Evolutionary conservation across 2,329 filamentous ascomycete genomes (phyloP), one percentile per base, ranked within the genome.

Genomic region (Aspergillus pseudoglaucus): DNA sequence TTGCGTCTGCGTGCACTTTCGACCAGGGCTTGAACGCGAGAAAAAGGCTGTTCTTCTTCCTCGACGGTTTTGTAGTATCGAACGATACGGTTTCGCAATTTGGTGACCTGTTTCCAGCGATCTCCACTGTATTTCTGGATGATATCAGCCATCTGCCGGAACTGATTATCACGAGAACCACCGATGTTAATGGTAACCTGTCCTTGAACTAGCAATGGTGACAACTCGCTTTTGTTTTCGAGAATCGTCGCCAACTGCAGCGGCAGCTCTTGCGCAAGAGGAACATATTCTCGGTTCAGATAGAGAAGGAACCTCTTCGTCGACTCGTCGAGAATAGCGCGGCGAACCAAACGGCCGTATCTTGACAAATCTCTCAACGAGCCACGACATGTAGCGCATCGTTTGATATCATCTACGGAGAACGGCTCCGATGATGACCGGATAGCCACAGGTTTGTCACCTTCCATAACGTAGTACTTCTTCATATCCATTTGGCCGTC

Each of bases 281-380:
- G 58, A 0, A 70, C 52, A 48, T 71, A 76, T 8, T 67, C 56
- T 6, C 52, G 56, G 6, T 77, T 75, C 0, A 77, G 72, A 68
- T 74, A 79, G 3, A 74, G 57, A n/a, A 83, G 75, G 58, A 87
- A 83, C 52, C 80, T 83, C 64, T 84, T 84, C 0, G 80, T 81
- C 0, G 77, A 72, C 58, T 85, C 78, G 46, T 87, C 81, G 0
- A 87, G 69, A 6, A 82, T 66, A 1, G 77, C 80, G 3, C 78
- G 74, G 32, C 80, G 75, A 23, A 85, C 73, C 3, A 86, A 75
- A 8, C 82, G 75, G 12, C 80, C 79, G 56, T 87, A 87, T 3
- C 83, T 71, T 2, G 76, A 65, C 45, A 86, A 70, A 49, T 75
- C 74, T 15, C 79, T 70, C 10, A 87, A 65, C 0, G 79, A 75